phyloP scores from a whole-genome alignment of 2,329 filamentous ascomycete species.

The Calonectria pauciramosa region DNA sequence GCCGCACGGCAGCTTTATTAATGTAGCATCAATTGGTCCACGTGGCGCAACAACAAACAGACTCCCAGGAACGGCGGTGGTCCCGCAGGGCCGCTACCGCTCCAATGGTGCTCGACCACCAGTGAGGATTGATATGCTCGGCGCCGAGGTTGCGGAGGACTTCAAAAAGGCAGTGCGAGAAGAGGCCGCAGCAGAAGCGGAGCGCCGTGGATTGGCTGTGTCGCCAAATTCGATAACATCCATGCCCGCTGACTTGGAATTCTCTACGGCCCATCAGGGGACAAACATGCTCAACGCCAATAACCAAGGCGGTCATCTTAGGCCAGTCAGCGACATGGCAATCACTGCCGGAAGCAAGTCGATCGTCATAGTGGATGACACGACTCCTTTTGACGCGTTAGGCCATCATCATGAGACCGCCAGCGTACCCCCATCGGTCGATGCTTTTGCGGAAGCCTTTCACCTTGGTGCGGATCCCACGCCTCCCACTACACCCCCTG shows the following conservation, averaged over 20 bases:
- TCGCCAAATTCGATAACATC: slow-evolving; percentile 44
- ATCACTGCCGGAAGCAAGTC: slow-evolving; percentile 89
- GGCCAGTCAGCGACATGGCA: slow-evolving; percentile 66
- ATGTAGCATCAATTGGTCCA: slow-evolving; percentile 63
- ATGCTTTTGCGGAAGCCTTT: slow-evolving; percentile 67
- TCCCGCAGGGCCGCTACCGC: slow-evolving; percentile 66
- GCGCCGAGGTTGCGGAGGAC: slow-evolving; percentile 82
- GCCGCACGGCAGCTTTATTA: slow-evolving; percentile 62
- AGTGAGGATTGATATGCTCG: slow-evolving; percentile 83
- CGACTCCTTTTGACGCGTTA: slow-evolving; percentile 63
- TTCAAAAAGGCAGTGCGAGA: slow-evolving; percentile 83
- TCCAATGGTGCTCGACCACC: slow-evolving; percentile 63
- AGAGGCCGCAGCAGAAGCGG: slow-evolving; percentile 62
- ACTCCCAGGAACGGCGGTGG: slow-evolving; percentile 71
- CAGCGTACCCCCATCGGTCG: slow-evolving; percentile 61
- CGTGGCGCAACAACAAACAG: slow-evolving; percentile 69
- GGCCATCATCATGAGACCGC: slow-evolving; percentile 63
- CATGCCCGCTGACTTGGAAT: slow-evolving; percentile 52
- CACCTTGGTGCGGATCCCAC: slow-evolving; percentile 67
- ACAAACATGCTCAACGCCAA: slow-evolving; percentile 54
- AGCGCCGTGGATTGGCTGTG: slow-evolving; percentile 40
- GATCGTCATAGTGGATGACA: slow-evolving; percentile 87
- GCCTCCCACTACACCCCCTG: slow-evolving; percentile 73
- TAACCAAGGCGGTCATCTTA: slow-evolving; percentile 48
- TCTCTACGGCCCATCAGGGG: slow-evolving; percentile 60